Conservation (phyloP, 441 rosid species). For the Heliophila coronopifolia region DNA sequence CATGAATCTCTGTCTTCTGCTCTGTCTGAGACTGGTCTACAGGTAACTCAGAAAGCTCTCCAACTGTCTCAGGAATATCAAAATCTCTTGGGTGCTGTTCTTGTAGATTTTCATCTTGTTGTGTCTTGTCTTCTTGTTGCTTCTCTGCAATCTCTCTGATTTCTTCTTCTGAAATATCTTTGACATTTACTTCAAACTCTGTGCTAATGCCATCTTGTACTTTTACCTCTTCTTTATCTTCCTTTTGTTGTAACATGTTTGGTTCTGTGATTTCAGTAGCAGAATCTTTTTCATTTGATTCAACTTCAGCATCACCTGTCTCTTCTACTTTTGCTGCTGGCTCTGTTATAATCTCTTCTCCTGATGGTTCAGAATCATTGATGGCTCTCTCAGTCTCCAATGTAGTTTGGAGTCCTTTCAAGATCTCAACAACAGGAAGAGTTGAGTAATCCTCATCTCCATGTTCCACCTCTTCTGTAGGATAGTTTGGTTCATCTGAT, state of each 20-base stretch:
- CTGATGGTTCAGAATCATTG: background rate
- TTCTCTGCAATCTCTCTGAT: conserved; percentile 4
- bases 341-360: background rate
- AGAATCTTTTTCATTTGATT: background rate
- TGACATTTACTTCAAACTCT: background rate
- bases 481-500: conserved; percentile 13
- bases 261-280: conserved; percentile 6
- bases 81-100: conserved; percentile 11
- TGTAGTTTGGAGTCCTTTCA: conserved; percentile 20
- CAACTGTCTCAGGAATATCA: conserved; percentile 16
- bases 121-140: conserved; percentile 6
- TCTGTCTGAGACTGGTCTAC: conserved; percentile 1
- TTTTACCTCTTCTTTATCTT: conserved; percentile 9
- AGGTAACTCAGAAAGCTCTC: background rate
- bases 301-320: background rate
- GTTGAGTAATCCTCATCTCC: conserved; percentile 24
- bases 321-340: background rate
- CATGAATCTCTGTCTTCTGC: conserved; percentile 4
- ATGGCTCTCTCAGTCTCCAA: conserved; percentile 14
- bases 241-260: conserved; percentile 13
- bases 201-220: background rate
- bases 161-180: conserved; percentile 6
- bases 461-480: conserved; percentile 15
- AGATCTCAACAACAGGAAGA: conserved; percentile 28
- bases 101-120: conserved; percentile 13